Percentiles rank a stretch among this genome's conserved stretches.
These are phyloP conservation scores for Brettanomyces custersianus DNA, from an alignment of 805 yeast genomes.

Conservation along the genomic window DNA sequence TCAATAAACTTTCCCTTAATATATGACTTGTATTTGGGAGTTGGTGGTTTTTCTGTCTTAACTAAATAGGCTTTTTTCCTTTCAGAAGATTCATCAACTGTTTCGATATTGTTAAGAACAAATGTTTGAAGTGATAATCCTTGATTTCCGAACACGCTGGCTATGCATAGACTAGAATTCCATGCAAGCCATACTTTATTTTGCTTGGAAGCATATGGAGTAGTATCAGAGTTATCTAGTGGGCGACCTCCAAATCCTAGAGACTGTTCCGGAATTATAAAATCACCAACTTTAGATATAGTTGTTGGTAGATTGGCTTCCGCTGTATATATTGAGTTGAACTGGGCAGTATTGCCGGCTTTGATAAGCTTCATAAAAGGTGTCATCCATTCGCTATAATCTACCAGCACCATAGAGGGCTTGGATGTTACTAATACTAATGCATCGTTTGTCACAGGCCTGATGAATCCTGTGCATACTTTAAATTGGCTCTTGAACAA, in stretches of 20 bases:
- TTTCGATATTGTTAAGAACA: no score
- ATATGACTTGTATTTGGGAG: conserved; percentile 5
- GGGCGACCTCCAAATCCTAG: neutral
- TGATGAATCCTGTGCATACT: conserved; percentile 10
- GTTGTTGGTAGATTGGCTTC: conserved; percentile 15
- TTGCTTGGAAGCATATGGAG: conserved; percentile 8
- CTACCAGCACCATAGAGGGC: conserved; percentile 18
- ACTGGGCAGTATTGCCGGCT: conserved; percentile 11
- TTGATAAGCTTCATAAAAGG: conserved; percentile 9
- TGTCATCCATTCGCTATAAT: conserved; percentile 21
- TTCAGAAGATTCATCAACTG: neutral
- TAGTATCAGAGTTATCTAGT: conserved; percentile 1
- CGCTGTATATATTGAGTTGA: conserved; percentile 8
- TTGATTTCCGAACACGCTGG: conserved; percentile 7
- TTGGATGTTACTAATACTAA: conserved; percentile 13
- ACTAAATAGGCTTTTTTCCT: no score
- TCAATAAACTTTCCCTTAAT: conserved; percentile 3
- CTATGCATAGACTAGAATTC: conserved; percentile 15
- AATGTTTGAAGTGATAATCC: no score
- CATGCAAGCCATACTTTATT: conserved; percentile 18
- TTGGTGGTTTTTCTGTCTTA: no score
- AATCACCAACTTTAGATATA: conserved; percentile 11
- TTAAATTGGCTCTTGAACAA: conserved; percentile 5
- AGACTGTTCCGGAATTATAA: conserved; percentile 6
- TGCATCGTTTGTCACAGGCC: conserved; percentile 15